A percentile compares a stretch with the other conserved stretches of the same genome.
Evolutionary conservation across 1,284 basidiomycete species (phyloP).

Genomic region (Sanghuangporus weigelae): DNA sequence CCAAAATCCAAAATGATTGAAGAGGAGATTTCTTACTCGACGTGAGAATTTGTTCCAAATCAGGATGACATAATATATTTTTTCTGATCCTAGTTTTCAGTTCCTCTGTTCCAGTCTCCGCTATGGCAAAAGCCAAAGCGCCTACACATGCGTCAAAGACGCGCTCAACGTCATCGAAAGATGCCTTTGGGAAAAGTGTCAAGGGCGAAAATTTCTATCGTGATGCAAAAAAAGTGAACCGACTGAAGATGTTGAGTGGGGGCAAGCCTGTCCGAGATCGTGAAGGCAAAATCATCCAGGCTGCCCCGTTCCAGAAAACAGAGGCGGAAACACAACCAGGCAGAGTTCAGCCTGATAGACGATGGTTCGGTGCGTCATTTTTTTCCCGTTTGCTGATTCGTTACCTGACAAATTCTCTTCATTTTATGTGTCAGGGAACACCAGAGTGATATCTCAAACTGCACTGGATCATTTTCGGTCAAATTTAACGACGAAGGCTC

Average conservation of each 20-base stretch:
- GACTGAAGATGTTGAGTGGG: constrained; percentile 87
- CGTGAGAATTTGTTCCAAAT: neutral
- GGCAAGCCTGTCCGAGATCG: constrained; percentile 86
- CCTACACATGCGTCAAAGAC: constrained; percentile 49
- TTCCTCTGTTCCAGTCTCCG: neutral
- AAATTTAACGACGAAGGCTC: constrained; percentile 74
- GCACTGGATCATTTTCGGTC: constrained; percentile 93
- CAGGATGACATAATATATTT: neutral
- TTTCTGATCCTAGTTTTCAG: neutral
- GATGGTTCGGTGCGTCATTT: constrained; percentile 86
- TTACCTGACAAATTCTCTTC: constrained; percentile 3
- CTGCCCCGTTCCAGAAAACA: constrained; percentile 89
- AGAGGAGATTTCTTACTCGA: neutral
- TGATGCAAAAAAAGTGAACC: constrained; percentile 79
- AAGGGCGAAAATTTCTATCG: constrained; percentile 94
- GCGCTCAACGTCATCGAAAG: constrained; percentile 23
- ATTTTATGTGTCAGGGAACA: constrained; percentile 66
- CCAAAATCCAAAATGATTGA: no score
- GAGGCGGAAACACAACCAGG: constrained; percentile 86
- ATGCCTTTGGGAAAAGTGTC: constrained; percentile 46
- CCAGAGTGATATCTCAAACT: constrained; percentile 94
- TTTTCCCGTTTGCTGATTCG: neutral
- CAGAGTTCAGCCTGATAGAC: constrained; percentile 85
- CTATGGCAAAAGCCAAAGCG: constrained; percentile 56
- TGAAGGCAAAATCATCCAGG: constrained; percentile 87